Conservation (phyloP, 2,329 filamentous ascomycete species). For the Sporothrix schenckii region DNA sequence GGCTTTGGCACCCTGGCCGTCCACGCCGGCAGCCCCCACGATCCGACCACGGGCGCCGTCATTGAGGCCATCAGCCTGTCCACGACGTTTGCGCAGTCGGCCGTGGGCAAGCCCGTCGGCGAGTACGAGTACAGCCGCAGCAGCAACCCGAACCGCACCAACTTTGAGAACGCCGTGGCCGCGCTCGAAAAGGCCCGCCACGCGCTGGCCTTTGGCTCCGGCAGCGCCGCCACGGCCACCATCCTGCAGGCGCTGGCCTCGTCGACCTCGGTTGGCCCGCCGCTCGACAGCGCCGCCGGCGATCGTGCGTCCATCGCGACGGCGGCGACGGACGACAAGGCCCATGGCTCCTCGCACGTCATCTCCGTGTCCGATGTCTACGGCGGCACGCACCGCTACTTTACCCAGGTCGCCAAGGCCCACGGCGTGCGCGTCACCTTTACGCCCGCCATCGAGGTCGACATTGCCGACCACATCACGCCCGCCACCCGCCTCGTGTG, state of each 20-base stretch:
- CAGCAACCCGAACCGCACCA: constrained; percentile 90
- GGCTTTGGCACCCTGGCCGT: constrained; percentile 92
- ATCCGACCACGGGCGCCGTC: constrained; percentile 89
- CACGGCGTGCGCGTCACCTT: constrained; percentile 96
- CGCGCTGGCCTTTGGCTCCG: constrained; percentile 91
- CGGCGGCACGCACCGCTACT: constrained; percentile 96
- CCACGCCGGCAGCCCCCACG: constrained; percentile 88
- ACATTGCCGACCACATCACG: constrained; percentile 82
- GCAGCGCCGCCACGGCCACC: constrained; percentile 88
- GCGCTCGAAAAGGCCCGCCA: constrained; percentile 90
- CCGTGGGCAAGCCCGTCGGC: constrained; percentile 84
- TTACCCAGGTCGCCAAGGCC: constrained; percentile 93
- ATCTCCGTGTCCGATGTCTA: constrained; percentile 98
- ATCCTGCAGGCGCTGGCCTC: constrained; percentile 90
- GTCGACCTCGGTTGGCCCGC: constrained; percentile 28
- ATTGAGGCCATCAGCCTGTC: constrained; percentile 96
- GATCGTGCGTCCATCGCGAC: background rate
- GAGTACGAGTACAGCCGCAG: constrained; percentile 91
- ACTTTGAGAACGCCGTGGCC: constrained; percentile 90
- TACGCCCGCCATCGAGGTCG: constrained; percentile 85
- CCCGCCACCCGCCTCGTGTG: constrained; percentile 91
- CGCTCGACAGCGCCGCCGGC: constrained; percentile 16
- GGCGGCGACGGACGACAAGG: constrained; percentile 48
- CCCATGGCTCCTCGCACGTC: constrained; percentile 67
- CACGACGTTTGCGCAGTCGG: constrained; percentile 91